Conservation (phyloP, 1,139 yeast species). For the Taphrina flavorubra region DNA sequence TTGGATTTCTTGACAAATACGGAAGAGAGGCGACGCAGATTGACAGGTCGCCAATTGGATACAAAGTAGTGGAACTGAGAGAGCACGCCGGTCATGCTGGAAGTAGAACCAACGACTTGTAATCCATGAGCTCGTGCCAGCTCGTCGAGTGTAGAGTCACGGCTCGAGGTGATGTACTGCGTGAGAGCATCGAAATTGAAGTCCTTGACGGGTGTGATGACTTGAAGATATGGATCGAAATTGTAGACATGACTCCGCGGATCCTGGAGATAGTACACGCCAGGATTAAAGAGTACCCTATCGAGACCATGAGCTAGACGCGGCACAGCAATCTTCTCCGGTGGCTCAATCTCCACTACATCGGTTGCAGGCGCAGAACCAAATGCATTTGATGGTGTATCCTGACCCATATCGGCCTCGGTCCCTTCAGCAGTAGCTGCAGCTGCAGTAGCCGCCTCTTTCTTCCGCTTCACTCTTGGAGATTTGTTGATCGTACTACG, state of each 20-base stretch:
- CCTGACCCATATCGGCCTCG: not conserved
- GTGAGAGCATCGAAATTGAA: conserved; percentile 68
- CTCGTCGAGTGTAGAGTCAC: conserved; percentile 61
- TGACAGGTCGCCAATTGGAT: conserved; percentile 65
- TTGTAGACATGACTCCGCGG: conserved; percentile 75
- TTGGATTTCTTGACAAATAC: conserved; percentile 50
- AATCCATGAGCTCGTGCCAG: conserved; percentile 57
- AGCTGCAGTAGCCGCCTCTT: not conserved
- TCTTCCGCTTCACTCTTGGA: not conserved
- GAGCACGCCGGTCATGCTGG: conserved; percentile 79
- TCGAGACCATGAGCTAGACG: conserved; percentile 45
- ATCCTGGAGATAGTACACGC: conserved; percentile 79
- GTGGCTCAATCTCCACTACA: conserved; percentile 26
- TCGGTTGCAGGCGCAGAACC: not conserved
- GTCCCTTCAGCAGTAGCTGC: not conserved
- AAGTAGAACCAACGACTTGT: conserved; percentile 77
- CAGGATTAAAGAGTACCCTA: conserved; percentile 57
- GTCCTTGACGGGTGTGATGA: conserved; percentile 69
- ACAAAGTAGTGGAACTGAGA: conserved; percentile 73
- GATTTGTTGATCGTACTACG: not conserved
- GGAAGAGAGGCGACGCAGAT: conserved; percentile 57
- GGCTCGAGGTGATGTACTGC: conserved; percentile 69
- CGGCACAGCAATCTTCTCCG: conserved; percentile 31
- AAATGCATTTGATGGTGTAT: not conserved
- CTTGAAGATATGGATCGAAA: conserved; percentile 66